phyloP scores from a whole-genome alignment of 371 early-diverging fungal species.

The Saksenaea vasiformis region DNA sequence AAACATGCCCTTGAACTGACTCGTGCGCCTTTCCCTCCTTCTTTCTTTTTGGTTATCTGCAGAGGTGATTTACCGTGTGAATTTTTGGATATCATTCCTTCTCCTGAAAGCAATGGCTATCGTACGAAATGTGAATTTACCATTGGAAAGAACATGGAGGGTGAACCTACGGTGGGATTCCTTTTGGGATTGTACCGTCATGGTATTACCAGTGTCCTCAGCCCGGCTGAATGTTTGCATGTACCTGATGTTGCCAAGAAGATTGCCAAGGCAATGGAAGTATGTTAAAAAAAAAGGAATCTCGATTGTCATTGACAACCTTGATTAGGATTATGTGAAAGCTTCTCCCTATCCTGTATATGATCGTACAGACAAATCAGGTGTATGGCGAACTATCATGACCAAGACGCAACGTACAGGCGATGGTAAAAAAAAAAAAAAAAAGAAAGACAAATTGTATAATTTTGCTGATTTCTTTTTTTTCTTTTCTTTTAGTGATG shows the following conservation, averaged over 20 bases:
- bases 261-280: constrained; percentile 55
- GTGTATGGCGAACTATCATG: constrained; percentile 70
- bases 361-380: constrained; percentile 58
- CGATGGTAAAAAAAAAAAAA: constrained; percentile 19
- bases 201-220: constrained; percentile 58
- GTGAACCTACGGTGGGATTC: constrained; percentile 72
- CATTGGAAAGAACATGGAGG: constrained; percentile 65
- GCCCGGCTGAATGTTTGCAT: constrained; percentile 51
- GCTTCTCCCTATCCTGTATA: constrained; percentile 55
- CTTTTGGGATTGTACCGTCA: constrained; percentile 66
- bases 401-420: constrained; percentile 57
- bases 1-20: too few relatives aligned
- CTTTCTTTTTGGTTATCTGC: neutral
- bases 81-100: constrained; percentile 54
- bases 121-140: constrained; percentile 86
- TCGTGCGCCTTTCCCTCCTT: too few relatives aligned
- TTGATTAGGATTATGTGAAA: constrained; percentile 53
- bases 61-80: constrained; percentile 40
- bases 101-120: constrained; percentile 69
- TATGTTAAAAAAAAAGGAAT: too few relatives aligned
- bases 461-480: neutral
- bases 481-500: constrained; percentile 45
- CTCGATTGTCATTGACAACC: too few relatives aligned
- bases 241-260: constrained; percentile 55
- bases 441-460: too few relatives aligned